These are phyloP conservation scores for Cryphonectria parasitica DNA, from an alignment of 2,329 filamentous ascomycete genomes.

Conservation along the genomic window DNA sequence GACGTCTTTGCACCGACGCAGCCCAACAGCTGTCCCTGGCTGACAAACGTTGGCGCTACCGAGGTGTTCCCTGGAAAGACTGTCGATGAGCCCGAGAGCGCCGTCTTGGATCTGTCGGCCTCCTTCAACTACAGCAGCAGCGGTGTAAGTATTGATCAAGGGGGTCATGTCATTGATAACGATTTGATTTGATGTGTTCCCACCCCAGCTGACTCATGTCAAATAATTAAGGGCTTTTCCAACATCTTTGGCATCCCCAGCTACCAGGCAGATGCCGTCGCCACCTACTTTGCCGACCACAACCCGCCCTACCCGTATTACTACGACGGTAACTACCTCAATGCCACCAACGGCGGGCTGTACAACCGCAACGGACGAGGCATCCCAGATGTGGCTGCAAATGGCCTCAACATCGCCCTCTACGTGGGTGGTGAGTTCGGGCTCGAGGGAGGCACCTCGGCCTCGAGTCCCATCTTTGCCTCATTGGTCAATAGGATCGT, in stretches of 20 bases:
- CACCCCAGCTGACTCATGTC: neutral
- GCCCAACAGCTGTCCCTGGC: slow-evolving; percentile 52
- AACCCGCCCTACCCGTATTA: slow-evolving; percentile 33
- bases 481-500: slow-evolving; percentile 65
- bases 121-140: slow-evolving; percentile 31
- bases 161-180: neutral
- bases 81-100: slow-evolving; percentile 30
- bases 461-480: slow-evolving; percentile 61
- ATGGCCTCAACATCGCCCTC: slow-evolving; percentile 36
- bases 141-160: slow-evolving; percentile 14
- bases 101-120: slow-evolving; percentile 29
- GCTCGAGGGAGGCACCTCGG: slow-evolving; percentile 52
- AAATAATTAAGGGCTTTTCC: slow-evolving; percentile 45
- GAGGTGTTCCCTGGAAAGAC: slow-evolving; percentile 32
- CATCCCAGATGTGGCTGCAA: slow-evolving; percentile 36
- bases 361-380: slow-evolving; percentile 35
- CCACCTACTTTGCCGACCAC: slow-evolving; percentile 42
- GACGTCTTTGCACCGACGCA: slow-evolving; percentile 54
- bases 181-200: neutral
- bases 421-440: slow-evolving; percentile 39
- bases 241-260: slow-evolving; percentile 48
- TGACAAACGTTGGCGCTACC: slow-evolving; percentile 44
- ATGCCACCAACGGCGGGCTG: slow-evolving; percentile 31
- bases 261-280: slow-evolving; percentile 48
- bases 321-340: slow-evolving; percentile 29